phyloP scores from a whole-genome alignment of 768 basidiomycete genomes.

The Hortiboletus campestris region DNA sequence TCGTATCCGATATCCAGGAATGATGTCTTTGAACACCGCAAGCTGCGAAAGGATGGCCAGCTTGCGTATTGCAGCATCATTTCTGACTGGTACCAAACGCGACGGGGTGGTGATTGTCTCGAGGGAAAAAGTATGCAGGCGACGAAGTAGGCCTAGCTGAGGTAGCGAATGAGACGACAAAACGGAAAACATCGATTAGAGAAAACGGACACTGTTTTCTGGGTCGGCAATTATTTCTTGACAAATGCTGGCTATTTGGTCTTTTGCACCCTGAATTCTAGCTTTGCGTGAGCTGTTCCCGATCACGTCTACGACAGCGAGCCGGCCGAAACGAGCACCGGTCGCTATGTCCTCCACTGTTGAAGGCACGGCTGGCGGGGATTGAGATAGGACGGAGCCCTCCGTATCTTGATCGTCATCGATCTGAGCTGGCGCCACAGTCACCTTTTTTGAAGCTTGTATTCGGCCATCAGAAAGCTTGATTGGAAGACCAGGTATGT shows the following conservation, averaged over 20 bases:
- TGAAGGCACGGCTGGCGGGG: constrained; percentile 23
- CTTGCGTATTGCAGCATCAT: constrained; percentile 82
- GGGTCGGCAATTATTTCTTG: constrained; percentile 94
- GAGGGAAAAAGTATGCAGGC: constrained; percentile 87
- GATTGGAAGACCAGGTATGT: constrained; percentile 72
- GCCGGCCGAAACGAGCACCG: constrained; percentile 85
- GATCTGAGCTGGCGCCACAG: constrained; percentile 13
- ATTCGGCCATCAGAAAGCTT: constrained; percentile 83
- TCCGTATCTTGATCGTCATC: constrained; percentile 35
- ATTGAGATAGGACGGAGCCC: constrained; percentile 34
- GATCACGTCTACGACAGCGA: constrained; percentile 72
- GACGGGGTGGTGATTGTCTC: constrained; percentile 67
- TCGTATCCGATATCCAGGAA: constrained; percentile 95
- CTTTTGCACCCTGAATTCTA: constrained; percentile 77
- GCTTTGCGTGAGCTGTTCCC: constrained; percentile 60
- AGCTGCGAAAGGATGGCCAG: constrained; percentile 87
- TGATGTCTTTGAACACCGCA: constrained; percentile 93
- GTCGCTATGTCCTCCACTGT: constrained; percentile 71
- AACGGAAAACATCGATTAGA: not conserved
- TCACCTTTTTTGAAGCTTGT: constrained; percentile 49
- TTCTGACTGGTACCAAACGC: constrained; percentile 66
- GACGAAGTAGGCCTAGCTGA: constrained; percentile 84
- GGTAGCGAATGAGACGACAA: constrained; percentile 14
- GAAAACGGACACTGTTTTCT: constrained; percentile 79
- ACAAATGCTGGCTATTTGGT: constrained; percentile 91